Base-by-base conservation (phyloP, 2,329 filamentous ascomycete species). In the Dryadomyces sulphureus region DNA sequence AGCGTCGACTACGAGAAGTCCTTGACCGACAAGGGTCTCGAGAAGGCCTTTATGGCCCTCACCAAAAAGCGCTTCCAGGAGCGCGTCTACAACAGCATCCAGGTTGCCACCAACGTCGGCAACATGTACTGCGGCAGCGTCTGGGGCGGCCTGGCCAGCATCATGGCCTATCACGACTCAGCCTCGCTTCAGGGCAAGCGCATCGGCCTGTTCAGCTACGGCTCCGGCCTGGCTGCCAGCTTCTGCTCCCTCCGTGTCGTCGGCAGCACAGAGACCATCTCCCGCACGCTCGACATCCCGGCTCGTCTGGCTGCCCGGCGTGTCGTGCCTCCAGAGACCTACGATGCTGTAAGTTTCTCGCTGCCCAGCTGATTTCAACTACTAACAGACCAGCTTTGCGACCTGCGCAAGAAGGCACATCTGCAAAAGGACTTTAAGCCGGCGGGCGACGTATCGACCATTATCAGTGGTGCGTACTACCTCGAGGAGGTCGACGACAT, bases 21-120 rank as follows among this genome's bases (percentile, higher is more conserved):
- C 3, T 65, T 92, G 56, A 78, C 76, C 51, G 85, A 92, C 70
- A 89, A 87, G 72, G 74, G 71, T 45, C 75, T 92, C 35, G 85
- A 92, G 72, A 92, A 90, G 77, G 81, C 81, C 51, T 92, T 92
- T 64, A 85, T 92, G 81, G 71, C 61, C 48, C 71, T 90, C 55
- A 81, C 81, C 62, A 90, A 92, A 77, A 89, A 89, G 74, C 77
- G 76, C 56, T 90, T 85, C 67, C 74, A 77, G 60, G 82, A 89
- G 65, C 81, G 84, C 57, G 81, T 92, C 55, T 70, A 72, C 60
- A 81, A 83, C 45, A 69, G 72, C 57, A 81, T 84, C 60, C 75
- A 87, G 65, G 81, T 87, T 32, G 79, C 85, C 54, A 89, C 84
- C 53, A 75, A 83, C 62, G 85, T 81, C 63, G 77, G 74, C 54